Evolutionary conservation across 2,329 filamentous ascomycete species (phyloP).

Genomic region (Microcyclosporella mali): DNA sequence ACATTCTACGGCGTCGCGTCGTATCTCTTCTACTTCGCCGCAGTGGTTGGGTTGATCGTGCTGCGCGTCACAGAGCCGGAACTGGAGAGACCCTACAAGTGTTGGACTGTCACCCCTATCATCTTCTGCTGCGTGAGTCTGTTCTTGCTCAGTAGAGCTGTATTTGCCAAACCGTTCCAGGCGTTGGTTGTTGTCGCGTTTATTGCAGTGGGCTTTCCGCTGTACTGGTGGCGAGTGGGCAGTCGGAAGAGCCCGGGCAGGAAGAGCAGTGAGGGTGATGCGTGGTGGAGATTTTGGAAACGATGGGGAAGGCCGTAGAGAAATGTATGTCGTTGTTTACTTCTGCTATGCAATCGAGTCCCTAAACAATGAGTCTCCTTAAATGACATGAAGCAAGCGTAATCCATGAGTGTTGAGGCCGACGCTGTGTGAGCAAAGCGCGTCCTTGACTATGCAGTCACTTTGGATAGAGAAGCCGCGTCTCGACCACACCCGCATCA

Average conservation of each 20-base stretch:
- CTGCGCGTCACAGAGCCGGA: conserved; percentile 80
- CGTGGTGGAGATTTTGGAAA: conserved; percentile 40
- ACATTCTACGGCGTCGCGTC: conserved; percentile 97
- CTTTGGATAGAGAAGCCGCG: too few relatives aligned
- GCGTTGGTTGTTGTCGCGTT: conserved; percentile 82
- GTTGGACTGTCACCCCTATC: conserved; percentile 94
- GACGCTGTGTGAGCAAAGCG: too few relatives aligned
- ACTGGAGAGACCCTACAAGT: conserved; percentile 84
- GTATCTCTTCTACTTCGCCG: conserved; percentile 95
- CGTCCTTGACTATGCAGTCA: too few relatives aligned
- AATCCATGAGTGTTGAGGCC: too few relatives aligned
- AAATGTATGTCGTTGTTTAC: neutral
- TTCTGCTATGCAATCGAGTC: neutral
- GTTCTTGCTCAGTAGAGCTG: conserved; percentile 79
- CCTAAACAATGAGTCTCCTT: too few relatives aligned
- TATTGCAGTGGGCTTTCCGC: conserved; percentile 72
- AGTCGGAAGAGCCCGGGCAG: conserved; percentile 41
- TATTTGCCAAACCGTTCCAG: conserved; percentile 87
- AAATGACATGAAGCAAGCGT: too few relatives aligned
- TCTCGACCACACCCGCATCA: too few relatives aligned
- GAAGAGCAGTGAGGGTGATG: conserved; percentile 19
- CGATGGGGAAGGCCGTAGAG: conserved; percentile 32
- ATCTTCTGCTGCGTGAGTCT: conserved; percentile 97
- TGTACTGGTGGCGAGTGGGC: conserved; percentile 83
- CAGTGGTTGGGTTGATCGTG: conserved; percentile 87